Percentiles rank a stretch among this genome's conserved stretches.
phyloP scores from a whole-genome alignment of 176 grass and related monocot genomes.

The Raddia distichophylla region DNA sequence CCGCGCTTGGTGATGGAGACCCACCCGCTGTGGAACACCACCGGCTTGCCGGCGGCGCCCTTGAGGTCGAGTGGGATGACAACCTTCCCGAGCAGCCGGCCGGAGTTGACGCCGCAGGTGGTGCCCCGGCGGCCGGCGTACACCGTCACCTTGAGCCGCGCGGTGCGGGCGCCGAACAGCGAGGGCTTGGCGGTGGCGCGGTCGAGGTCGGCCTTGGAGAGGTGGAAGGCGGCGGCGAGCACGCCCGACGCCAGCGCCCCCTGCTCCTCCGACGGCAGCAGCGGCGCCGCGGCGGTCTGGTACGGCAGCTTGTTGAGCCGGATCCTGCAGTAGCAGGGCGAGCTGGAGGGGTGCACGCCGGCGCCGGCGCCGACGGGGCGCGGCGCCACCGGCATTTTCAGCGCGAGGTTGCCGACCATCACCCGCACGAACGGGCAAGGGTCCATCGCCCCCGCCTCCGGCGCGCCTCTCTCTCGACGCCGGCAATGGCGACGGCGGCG shows the following conservation, averaged over 20 bases:
- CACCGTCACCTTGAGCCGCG: constrained; percentile 61
- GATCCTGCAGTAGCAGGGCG: constrained; percentile 84
- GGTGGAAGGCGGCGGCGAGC: constrained; percentile 67
- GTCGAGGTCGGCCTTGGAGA: constrained; percentile 66
- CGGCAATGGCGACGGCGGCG: constrained; percentile 12
- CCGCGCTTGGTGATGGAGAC: constrained; percentile 51
- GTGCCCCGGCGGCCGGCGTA: constrained; percentile 55
- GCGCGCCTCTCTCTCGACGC: neutral
- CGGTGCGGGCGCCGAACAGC: constrained; percentile 40
- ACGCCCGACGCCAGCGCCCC: constrained; percentile 18
- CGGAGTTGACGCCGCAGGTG: constrained; percentile 44
- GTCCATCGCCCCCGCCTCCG: constrained; percentile 51
- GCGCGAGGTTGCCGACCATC: constrained; percentile 77
- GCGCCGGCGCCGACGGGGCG: constrained; percentile 38
- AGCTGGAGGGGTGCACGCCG: constrained; percentile 70
- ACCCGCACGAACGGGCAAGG: constrained; percentile 96
- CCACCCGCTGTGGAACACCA: constrained; percentile 72
- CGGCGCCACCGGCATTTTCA: constrained; percentile 63
- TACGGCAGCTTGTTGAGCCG: constrained; percentile 70
- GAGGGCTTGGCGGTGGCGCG: constrained; percentile 47
- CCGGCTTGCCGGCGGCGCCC: constrained; percentile 33
- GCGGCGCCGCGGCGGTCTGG: constrained; percentile 52
- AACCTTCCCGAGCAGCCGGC: constrained; percentile 67
- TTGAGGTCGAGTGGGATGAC: constrained; percentile 68
- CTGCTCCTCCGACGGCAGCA: constrained; percentile 39